Percentiles rank a stretch among this genome's conserved stretches.
Evolutionary conservation across 495 filamentous ascomycete genomes (phyloP).

Genomic region (Cercophora samala): DNA sequence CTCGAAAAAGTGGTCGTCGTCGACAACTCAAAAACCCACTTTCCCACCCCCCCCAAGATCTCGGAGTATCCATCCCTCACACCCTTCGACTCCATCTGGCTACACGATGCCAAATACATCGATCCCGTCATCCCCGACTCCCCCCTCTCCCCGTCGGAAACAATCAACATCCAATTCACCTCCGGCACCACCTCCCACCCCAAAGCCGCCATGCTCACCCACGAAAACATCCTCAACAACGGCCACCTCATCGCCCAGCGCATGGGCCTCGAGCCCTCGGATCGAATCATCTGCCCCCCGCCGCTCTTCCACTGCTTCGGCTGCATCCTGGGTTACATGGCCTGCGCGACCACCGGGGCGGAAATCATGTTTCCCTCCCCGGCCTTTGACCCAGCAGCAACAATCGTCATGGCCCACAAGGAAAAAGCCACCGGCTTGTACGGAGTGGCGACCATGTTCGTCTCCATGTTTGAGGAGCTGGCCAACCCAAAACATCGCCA

Average conservation of each 20-base stretch:
- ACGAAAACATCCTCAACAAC: constrained; percentile 82
- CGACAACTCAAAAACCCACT: constrained; percentile 67
- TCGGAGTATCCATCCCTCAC: constrained; percentile 36
- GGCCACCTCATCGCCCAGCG: constrained; percentile 66
- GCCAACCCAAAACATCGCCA: constrained; percentile 42
- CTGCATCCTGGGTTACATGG: constrained; percentile 87
- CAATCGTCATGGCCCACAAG: constrained; percentile 67
- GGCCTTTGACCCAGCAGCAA: constrained; percentile 76
- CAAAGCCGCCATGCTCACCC: constrained; percentile 87
- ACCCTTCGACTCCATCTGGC: constrained; percentile 40
- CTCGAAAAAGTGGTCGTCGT: constrained; percentile 70
- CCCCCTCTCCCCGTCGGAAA: constrained; percentile 61
- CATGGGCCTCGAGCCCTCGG: constrained; percentile 59
- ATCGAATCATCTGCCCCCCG: constrained; percentile 66
- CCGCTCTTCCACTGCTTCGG: constrained; percentile 85
- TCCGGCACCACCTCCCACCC: constrained; percentile 86
- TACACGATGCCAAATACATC: constrained; percentile 30
- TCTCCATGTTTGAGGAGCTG: constrained; percentile 76
- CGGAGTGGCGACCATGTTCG: constrained; percentile 95
- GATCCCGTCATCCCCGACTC: constrained; percentile 42
- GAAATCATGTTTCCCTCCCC: constrained; percentile 83
- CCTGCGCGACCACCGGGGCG: constrained; percentile 82
- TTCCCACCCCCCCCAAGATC: constrained; percentile 30
- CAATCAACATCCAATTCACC: constrained; percentile 95
- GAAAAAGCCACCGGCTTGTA: constrained; percentile 81